Evolutionary conservation across 1,139 yeast species (phyloP), one percentile per base, ranked within the genome.

Genomic region (Nakaseomyces nivariensis): DNA sequence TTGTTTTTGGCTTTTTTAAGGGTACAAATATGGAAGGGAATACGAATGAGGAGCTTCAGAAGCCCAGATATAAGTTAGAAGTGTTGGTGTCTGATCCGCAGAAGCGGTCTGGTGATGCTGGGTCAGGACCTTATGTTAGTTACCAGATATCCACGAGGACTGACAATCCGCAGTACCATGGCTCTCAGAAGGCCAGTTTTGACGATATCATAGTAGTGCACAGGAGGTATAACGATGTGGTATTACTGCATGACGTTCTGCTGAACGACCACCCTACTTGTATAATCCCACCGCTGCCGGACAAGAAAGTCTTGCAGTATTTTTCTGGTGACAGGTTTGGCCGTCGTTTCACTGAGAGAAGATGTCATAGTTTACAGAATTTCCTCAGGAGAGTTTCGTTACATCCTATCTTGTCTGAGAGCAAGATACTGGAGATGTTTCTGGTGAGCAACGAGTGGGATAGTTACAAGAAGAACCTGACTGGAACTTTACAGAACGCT

Each of bases 301-400:
- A 94, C 54, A 90, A 89, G 68, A 87, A 85, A 72, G 79, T 95
- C 54, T 73, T 90, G 59, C 96, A 92, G 66, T 92, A 92, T 65
- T 74, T 92, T 51, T 89, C 95, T 42, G 98, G 98, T n/a, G 97
- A 92, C 60, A 76, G 96, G 22, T 87, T 87, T 63, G 79, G 87
- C 49, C 69, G 76, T 9, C 87, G 87, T 52, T 92, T 92, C 67
- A 90, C 96, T 0, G 73, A 76, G 55, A 85, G 87, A 63, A 73
- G 98, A 56, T 82, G 95, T n/a, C 81, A 82, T 47, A 87, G 97
- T 5, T 72, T 92, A 50, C 81, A 84, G 59, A 72, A 94, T 53
- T 92, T 89, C 62, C 67, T 92, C 50, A 73, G 77, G 54, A 79
- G 95, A 56, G 73, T 92, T 11, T 74, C 89, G 29, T 73, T 74